Percentiles rank a stretch among this genome's conserved stretches.
phyloP scores from a whole-genome alignment of 2,329 filamentous ascomycete genomes.

The Penicillium decumbens region DNA sequence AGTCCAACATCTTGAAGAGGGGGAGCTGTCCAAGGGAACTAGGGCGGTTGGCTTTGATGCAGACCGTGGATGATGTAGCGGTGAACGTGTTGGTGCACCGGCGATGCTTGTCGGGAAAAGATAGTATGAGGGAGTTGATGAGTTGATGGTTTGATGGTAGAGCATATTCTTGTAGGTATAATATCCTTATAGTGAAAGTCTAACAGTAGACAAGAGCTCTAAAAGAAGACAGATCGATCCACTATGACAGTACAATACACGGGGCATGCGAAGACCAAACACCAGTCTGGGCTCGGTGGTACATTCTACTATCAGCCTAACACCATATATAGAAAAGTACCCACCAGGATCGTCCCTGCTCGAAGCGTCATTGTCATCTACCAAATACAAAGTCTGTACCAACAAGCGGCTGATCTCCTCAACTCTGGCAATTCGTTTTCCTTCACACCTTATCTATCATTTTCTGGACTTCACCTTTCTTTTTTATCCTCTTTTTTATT shows the following conservation, averaged over 20 bases:
- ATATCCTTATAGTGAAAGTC: neutral
- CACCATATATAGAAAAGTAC: neutral
- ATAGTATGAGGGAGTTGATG: neutral
- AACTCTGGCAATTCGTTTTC: constrained; percentile 15
- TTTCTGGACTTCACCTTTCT: constrained; percentile 8
- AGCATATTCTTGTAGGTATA: too few relatives aligned
- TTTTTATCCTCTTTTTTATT: constrained; percentile 8
- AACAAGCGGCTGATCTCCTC: constrained; percentile 18
- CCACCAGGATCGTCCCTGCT: constrained; percentile 11
- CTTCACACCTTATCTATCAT: constrained; percentile 22
- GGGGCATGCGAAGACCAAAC: constrained; percentile 1
- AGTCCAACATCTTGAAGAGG: constrained; percentile 3
- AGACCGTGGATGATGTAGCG: constrained; percentile 13
- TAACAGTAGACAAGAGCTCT: neutral
- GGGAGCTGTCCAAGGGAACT: neutral
- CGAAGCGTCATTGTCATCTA: constrained; percentile 9
- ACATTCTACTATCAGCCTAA: neutral
- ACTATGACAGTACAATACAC: constrained; percentile 14
- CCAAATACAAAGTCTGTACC: constrained; percentile 7
- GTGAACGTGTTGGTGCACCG: constrained; percentile 5
- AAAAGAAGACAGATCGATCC: constrained; percentile 24
- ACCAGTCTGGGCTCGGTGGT: constrained; percentile 5
- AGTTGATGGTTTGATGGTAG: neutral
- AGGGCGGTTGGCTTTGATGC: constrained; percentile 1
- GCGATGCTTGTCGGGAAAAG: neutral